Conservation (phyloP, 495 filamentous ascomycete species). For the Penicillium salamii region DNA sequence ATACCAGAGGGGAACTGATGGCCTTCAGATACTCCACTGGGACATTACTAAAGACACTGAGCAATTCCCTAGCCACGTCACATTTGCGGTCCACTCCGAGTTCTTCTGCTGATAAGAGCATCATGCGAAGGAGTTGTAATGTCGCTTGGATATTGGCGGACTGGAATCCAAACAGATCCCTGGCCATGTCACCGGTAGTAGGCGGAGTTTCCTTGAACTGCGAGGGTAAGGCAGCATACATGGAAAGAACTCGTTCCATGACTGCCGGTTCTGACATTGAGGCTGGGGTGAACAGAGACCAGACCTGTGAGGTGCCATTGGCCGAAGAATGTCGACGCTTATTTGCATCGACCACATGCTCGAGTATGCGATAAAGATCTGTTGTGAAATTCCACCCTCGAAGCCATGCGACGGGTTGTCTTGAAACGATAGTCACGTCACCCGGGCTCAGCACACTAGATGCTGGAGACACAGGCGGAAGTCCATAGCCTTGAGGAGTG, state of each 20-base stretch:
- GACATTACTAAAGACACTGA: conserved; percentile 43
- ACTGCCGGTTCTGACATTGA: conserved; percentile 30
- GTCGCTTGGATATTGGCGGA: conserved; percentile 53
- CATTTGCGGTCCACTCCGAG: conserved; percentile 45
- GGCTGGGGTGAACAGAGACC: conserved; percentile 24
- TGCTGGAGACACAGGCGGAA: conserved; percentile 16
- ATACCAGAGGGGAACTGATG: conserved; percentile 48
- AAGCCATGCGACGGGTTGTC: conserved; percentile 38
- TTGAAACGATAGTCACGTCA: conserved; percentile 9
- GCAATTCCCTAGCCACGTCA: conserved; percentile 44
- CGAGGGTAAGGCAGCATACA: conserved; percentile 38
- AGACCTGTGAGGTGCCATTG: conserved; percentile 27
- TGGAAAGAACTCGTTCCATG: conserved; percentile 36
- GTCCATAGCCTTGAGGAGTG: conserved; percentile 22
- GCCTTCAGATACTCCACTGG: conserved; percentile 44
- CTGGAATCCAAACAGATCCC: conserved; percentile 48
- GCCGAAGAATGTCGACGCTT: conserved; percentile 24
- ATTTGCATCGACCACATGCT: conserved; percentile 41
- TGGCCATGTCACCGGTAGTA: conserved; percentile 27
- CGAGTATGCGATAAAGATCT: conserved; percentile 49
- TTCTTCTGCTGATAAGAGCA: conserved; percentile 41
- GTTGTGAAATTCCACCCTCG: conserved; percentile 52
- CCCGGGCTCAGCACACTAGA: conserved; percentile 6
- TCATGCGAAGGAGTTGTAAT: conserved; percentile 49
- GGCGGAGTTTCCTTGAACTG: conserved; percentile 36